Evolutionary conservation across 495 filamentous ascomycete genomes (phyloP), one percentile per base, ranked within the genome.

Genomic region (Saxophila tyrrhenica): DNA sequence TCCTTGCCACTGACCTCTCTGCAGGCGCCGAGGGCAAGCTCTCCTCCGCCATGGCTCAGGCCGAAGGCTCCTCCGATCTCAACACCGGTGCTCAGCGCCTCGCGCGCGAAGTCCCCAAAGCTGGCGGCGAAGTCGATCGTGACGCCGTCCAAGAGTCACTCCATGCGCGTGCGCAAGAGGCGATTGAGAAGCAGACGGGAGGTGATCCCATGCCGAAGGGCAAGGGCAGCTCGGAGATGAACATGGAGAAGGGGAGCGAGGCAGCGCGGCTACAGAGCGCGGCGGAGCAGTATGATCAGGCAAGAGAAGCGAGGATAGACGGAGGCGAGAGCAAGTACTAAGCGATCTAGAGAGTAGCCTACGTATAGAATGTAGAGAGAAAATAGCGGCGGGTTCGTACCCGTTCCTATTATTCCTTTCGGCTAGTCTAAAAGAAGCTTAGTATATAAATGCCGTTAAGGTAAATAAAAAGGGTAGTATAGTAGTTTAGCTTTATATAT

Each of bases 191-290:
- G n/a, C 8, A 21, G 41, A 21, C 41, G 41, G 20, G 20, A 44
- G 41, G 5, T 5, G 41, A 44, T 5, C 15, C 20, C 17, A 17
- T 13, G 29, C 7, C 7, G 13, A 13, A 35, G 29, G 29, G 29
- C 7, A 35, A 35, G 29, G 29, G 41, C 5, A 21, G 41, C 16
- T 5, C 7, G 41, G 41, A 17, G 41, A 44, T 44, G 41, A n/a
- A 44, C n/a, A n/a, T 44, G 15, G n/a, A 44, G 41, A 44, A 44
- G n/a, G 41, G 41, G 20, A 44, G 41, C n/a, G 41, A 44, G 41
- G 41, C 41, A 8, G 41, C 41, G 41, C 7, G 41, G 41, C 41
- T 44, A n/a, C 41, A 44, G 41, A 44, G 41, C 20, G 41, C 41
- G 41, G 41, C 41, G 41, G 41, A 44, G 41, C 41, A 44, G 41